These are phyloP conservation scores for Penicillium frequentans DNA, from an alignment of 2,329 filamentous ascomycete species.

Conservation along the genomic window DNA sequence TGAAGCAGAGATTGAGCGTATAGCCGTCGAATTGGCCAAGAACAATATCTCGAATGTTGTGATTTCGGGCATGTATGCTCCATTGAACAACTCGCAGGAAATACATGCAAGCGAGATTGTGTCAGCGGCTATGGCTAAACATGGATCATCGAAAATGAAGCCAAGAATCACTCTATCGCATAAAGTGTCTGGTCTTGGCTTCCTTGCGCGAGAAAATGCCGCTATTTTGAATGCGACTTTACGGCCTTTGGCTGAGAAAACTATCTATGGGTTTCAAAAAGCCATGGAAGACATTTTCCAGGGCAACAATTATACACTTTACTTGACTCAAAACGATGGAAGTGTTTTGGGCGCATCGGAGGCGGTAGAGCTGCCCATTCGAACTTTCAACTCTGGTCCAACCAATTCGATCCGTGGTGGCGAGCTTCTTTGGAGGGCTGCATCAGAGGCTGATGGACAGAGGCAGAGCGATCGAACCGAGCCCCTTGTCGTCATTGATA, in stretches of 20 bases:
- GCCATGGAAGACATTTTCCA: slow-evolving; percentile 48
- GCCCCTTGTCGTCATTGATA: slow-evolving; percentile 59
- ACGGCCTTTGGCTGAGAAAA: slow-evolving; percentile 47
- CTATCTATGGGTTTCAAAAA: slow-evolving; percentile 47
- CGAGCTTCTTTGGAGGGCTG: slow-evolving; percentile 20
- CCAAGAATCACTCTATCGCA: slow-evolving; percentile 48
- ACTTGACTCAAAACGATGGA: slow-evolving; percentile 55
- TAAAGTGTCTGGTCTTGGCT: slow-evolving; percentile 51
- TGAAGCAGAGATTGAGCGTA: neutral
- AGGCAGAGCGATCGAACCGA: slow-evolving; percentile 20
- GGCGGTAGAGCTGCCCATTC: slow-evolving; percentile 50
- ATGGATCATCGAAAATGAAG: neutral
- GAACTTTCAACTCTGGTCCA: slow-evolving; percentile 54
- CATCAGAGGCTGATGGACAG: slow-evolving; percentile 32
- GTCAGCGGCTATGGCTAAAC: neutral
- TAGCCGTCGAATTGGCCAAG: neutral
- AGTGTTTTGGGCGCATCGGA: slow-evolving; percentile 49
- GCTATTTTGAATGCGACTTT: slow-evolving; percentile 53
- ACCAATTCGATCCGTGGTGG: slow-evolving; percentile 56
- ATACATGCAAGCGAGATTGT: neutral
- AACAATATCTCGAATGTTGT: slow-evolving; percentile 4
- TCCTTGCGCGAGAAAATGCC: slow-evolving; percentile 53
- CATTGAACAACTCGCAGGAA: slow-evolving; percentile 2
- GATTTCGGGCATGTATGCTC: slow-evolving; percentile 9
- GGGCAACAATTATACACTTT: slow-evolving; percentile 41